phyloP scores from a whole-genome alignment of 768 basidiomycete species.

The Pleurotus tuoliensis region DNA sequence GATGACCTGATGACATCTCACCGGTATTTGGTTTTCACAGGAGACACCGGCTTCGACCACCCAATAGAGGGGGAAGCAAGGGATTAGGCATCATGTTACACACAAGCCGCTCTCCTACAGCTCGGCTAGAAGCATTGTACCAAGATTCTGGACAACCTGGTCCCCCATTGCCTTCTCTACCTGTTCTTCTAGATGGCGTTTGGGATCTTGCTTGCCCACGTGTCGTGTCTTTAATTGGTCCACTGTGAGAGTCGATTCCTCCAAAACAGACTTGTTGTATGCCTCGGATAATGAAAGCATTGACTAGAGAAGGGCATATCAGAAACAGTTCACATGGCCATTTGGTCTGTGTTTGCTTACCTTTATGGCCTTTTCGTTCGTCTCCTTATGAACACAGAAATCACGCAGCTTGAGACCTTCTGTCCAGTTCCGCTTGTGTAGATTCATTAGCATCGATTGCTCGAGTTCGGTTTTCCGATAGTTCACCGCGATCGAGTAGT shows the following conservation, averaged over 20 bases:
- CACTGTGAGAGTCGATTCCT: constrained; percentile 90
- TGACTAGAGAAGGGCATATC: constrained; percentile 43
- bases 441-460: constrained; percentile 97
- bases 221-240: constrained; percentile 97
- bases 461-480: constrained; percentile 98
- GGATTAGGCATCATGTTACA: neutral
- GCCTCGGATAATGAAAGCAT: constrained; percentile 92
- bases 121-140: constrained; percentile 92
- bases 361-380: constrained; percentile 93
- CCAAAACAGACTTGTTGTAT: constrained; percentile 97
- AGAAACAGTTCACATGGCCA: neutral
- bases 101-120: constrained; percentile 43
- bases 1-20: too few species aligned
- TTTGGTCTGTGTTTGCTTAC: constrained; percentile 36
- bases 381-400: constrained; percentile 83
- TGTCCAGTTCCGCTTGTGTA: constrained; percentile 99
- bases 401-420: constrained; percentile 91
- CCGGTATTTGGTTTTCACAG: too few species aligned
- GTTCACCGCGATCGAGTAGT: constrained; percentile 96
- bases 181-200: constrained; percentile 94
- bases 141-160: constrained; percentile 93
- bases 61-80: neutral
- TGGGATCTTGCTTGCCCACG: constrained; percentile 97
- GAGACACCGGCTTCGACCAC: too few species aligned
- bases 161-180: constrained; percentile 98